Evolutionary conservation across 257 asterid genomes (phyloP).

Genomic region (Galeopsis tetrahit): DNA sequence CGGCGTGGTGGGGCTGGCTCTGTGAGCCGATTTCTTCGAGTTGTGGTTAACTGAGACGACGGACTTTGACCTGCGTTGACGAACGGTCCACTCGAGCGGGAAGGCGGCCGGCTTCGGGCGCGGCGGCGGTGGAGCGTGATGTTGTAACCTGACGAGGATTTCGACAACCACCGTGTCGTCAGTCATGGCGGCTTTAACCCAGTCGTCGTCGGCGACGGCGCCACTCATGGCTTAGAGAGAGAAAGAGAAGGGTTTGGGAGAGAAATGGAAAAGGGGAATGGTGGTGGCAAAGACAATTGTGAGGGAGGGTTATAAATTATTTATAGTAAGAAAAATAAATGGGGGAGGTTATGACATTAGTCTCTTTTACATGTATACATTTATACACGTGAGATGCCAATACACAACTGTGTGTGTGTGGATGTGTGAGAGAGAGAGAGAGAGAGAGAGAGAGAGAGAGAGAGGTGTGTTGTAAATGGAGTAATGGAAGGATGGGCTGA

Average conservation of each 20-base stretch:
- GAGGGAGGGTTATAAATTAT: slow-evolving; percentile 34
- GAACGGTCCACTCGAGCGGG: slow-evolving; percentile 64
- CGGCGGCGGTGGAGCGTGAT: slow-evolving; percentile 35
- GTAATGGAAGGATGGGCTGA: slow-evolving; percentile 4
- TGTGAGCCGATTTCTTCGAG: slow-evolving; percentile 41
- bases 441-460: not conserved
- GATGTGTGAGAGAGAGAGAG: not conserved
- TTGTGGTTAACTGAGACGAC: slow-evolving; percentile 31
- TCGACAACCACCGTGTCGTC: slow-evolving; percentile 67
- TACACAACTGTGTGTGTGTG: slow-evolving; percentile 39
- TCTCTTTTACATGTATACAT: not conserved
- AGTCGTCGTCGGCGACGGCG: slow-evolving; percentile 60
- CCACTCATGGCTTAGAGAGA: slow-evolving; percentile 45
- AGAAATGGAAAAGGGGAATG: slow-evolving; percentile 34
- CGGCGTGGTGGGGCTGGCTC: slow-evolving; percentile 80
- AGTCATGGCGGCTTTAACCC: slow-evolving; percentile 63
- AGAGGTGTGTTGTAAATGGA: slow-evolving; percentile 23
- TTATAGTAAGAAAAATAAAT: slow-evolving; percentile 38
- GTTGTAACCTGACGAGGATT: slow-evolving; percentile 54
- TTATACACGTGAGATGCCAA: slow-evolving; percentile 31
- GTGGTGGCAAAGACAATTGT: slow-evolving; percentile 52
- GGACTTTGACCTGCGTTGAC: slow-evolving; percentile 71
- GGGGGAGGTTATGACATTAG: slow-evolving; percentile 38
- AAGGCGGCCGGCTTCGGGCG: slow-evolving; percentile 30
- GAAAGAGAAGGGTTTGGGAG: slow-evolving; percentile 24